Conservation (phyloP, 208 protist genomes). For the Phytomonas sp. region DNA sequence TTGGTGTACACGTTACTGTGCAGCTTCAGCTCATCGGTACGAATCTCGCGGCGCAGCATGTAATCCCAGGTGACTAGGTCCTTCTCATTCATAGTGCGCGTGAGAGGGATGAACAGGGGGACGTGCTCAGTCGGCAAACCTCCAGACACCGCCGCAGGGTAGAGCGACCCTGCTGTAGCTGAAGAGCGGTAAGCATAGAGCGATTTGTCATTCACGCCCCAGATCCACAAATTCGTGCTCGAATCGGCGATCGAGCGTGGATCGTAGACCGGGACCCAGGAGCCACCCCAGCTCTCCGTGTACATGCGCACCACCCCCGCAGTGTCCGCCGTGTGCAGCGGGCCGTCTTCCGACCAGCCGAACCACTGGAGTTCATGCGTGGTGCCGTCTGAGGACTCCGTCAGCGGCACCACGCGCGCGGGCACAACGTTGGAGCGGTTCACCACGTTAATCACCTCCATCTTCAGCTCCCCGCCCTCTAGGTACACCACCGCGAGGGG, state of each 20-base stretch:
- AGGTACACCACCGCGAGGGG: conserved; percentile 63
- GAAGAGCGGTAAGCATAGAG: conserved; percentile 62
- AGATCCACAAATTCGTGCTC: conserved; percentile 36
- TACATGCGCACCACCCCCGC: conserved; percentile 78
- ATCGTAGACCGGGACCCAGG: conserved; percentile 79
- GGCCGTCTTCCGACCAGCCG: conserved; percentile 82
- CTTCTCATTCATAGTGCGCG: conserved; percentile 22
- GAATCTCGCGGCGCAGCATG: conserved; percentile 60
- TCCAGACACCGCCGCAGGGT: conserved; percentile 61
- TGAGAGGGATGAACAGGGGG: conserved; percentile 53
- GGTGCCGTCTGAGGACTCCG: conserved; percentile 28
- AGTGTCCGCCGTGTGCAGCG: conserved; percentile 71
- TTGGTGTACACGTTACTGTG: conserved; percentile 55
- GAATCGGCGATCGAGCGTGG: conserved; percentile 38
- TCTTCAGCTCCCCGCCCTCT: conserved; percentile 29
- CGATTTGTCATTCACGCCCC: conserved; percentile 52
- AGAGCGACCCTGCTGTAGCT: conserved; percentile 37
- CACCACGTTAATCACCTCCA: conserved; percentile 74
- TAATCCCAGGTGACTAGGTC: conserved; percentile 48
- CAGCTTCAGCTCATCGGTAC: conserved; percentile 73
- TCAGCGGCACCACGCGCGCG: conserved; percentile 45
- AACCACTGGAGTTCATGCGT: conserved; percentile 80
- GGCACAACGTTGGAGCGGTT: conserved; percentile 33
- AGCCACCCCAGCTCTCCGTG: conserved; percentile 68
- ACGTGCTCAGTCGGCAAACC: conserved; percentile 64